Percentiles rank a stretch among this genome's conserved stretches.
Conservation (phyloP, 1,284 basidiomycete species). For the Cystobasidium pallidum region DNA sequence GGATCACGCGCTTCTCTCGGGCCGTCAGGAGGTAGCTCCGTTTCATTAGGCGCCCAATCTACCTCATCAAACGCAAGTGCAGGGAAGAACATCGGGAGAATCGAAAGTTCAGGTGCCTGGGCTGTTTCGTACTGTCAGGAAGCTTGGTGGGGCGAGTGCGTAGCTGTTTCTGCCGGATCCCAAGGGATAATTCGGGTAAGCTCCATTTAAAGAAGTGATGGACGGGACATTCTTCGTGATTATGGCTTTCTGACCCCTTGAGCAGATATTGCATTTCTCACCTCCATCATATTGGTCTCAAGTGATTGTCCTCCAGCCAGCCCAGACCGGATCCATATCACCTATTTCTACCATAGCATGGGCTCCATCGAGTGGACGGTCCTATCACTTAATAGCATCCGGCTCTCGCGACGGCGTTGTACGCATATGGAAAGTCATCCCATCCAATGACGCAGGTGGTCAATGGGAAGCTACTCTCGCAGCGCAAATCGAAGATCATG, state of each 20-base stretch:
- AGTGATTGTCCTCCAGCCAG: constrained; percentile 44
- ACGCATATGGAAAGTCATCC: constrained; percentile 75
- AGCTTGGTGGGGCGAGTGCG: constrained; percentile 84
- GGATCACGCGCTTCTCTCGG: constrained; percentile 63
- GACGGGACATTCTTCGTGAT: neutral
- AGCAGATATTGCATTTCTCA: constrained; percentile 60
- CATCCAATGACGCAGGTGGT: constrained; percentile 61
- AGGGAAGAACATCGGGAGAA: constrained; percentile 35
- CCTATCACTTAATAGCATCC: constrained; percentile 87
- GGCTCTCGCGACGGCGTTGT: constrained; percentile 83
- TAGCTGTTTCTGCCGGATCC: constrained; percentile 74
- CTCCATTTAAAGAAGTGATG: too few relatives aligned
- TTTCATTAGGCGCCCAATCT: constrained; percentile 30
- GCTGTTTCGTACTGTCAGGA: constrained; percentile 92
- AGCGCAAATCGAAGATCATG: constrained; percentile 83
- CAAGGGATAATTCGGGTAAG: constrained; percentile 72
- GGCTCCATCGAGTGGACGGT: constrained; percentile 87
- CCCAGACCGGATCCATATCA: constrained; percentile 41
- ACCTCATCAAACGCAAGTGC: constrained; percentile 33
- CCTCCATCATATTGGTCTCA: constrained; percentile 54
- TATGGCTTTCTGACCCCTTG: too few relatives aligned
- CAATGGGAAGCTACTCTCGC: constrained; percentile 74
- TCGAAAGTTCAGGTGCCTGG: constrained; percentile 81
- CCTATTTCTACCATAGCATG: constrained; percentile 80
- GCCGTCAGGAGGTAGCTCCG: constrained; percentile 58